Evolutionary conservation across 257 asterid species (phyloP).

Genomic region (Ajuga chamaepitys): DNA sequence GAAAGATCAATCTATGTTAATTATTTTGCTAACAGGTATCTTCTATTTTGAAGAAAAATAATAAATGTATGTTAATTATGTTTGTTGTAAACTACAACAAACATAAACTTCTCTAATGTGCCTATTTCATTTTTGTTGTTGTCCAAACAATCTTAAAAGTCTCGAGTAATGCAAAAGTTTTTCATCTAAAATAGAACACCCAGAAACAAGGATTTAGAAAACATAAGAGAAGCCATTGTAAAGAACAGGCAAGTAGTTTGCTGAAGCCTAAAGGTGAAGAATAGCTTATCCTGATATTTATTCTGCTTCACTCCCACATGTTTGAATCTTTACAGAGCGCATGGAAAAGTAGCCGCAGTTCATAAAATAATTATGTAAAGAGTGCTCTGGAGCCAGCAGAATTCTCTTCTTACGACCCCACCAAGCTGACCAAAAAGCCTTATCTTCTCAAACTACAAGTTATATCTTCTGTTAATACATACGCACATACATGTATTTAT

Average conservation of each 20-base stretch:
- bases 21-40: background rate
- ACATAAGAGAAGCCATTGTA: background rate
- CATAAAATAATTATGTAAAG: background rate
- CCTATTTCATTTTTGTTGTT: too few relatives aligned
- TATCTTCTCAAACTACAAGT: conserved; percentile 39
- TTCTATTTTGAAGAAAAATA: background rate
- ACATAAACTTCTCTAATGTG: background rate
- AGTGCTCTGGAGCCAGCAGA: conserved; percentile 43
- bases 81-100: too few relatives aligned
- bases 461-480: conserved; percentile 58
- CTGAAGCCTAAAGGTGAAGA: too few relatives aligned
- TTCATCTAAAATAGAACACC: background rate
- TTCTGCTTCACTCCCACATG: too few relatives aligned
- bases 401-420: conserved; percentile 47
- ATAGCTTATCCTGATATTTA: too few relatives aligned
- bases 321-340: conserved; percentile 52
- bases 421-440: conserved; percentile 40
- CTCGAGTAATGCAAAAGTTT: background rate
- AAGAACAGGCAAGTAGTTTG: background rate
- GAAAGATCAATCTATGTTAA: background rate
- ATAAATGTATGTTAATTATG: background rate
- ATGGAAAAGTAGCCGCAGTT: conserved; percentile 40
- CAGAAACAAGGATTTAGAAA: background rate
- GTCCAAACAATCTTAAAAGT: background rate
- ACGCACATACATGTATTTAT: background rate